Base-by-base conservation (phyloP, 208 protist genomes). In the Trypanosoma boissoni region DNA sequence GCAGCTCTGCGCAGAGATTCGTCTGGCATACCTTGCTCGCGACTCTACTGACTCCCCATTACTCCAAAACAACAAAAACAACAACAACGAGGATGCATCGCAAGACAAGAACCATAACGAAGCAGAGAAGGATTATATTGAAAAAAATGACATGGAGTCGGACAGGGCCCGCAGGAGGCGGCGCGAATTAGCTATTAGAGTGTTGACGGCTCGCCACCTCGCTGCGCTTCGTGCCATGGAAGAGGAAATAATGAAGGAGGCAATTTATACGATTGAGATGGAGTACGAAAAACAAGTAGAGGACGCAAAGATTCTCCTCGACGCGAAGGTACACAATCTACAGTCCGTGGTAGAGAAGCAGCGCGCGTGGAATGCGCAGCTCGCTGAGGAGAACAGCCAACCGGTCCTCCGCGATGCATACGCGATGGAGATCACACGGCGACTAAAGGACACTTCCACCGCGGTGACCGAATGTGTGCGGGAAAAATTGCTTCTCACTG, bases 1-100 rank as follows among this genome's bases (percentile, higher is more conserved):
- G 20, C 74, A 79, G 42, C 71, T 94, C 36, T 90, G 83, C 41
- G 81, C 81, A n/a, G 87, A 94, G 55, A 44, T 88, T 32, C 83
- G 87, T 14, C 65, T 94, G 21, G 68, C 78, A 23, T 76, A 82
- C 58, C 68, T 88, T 28, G 64, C 37, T 12, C 68, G 80, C 20
- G 50, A 45, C 9, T 9, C 23, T 2, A 36, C 24, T 2, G 42
- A 58, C 5, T 9, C 23, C 34, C 50, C n/a, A 16, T 6, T 39
- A 39, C 34, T 12, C 12, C 6, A 39, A 39, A 16, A 6, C 34
- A 6, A 16, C 12, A 39, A 6, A 39, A 39, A 39, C 8, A 12
- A 39, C 8, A 39, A 39, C 34, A 12, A 39, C 6, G 34, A 12
- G 34, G 34, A 12, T 6, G 34, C 6, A 39, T 12, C 34, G 34